A percentile compares a stretch with the other conserved stretches of the same genome.
phyloP scores from a whole-genome alignment of 176 grass and related monocot genomes.

The Avena atlantica region DNA sequence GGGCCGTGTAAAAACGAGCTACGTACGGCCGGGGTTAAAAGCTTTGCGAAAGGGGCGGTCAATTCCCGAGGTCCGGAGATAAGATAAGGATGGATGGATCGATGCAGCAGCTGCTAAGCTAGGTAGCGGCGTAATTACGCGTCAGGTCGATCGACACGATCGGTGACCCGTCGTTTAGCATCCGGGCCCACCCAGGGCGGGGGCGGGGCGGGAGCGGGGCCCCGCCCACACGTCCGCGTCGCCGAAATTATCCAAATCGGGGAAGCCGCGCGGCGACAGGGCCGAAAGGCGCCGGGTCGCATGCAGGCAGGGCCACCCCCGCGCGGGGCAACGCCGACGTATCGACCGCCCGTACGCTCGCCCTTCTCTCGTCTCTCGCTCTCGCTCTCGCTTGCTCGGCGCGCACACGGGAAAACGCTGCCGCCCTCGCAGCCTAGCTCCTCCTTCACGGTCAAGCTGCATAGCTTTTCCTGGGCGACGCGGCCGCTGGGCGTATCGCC shows the following conservation, averaged over 20 bases:
- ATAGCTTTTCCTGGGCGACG: too few species aligned
- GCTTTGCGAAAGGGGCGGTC: conserved; percentile 21
- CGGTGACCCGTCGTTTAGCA: conserved; percentile 4
- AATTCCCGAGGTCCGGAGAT: conserved; percentile 38
- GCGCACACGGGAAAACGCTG: neutral
- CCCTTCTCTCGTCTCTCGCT: neutral
- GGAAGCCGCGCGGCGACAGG: conserved; percentile 10
- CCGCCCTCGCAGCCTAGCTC: neutral
- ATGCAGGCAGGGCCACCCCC: neutral
- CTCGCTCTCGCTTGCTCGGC: neutral
- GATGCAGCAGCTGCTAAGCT: neutral
- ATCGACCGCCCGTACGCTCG: conserved; percentile 23
- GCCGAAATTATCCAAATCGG: conserved; percentile 39
- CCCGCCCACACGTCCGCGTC: conserved; percentile 27
- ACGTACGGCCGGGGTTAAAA: neutral
- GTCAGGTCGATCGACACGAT: neutral
- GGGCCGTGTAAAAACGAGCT: conserved; percentile 11
- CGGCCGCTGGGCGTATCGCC: neutral
- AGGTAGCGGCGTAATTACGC: neutral
- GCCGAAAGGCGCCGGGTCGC: conserved; percentile 28
- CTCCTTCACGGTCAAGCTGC: neutral
- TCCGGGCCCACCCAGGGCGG: neutral
- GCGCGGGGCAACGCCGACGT: conserved; percentile 4
- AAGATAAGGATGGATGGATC: conserved; percentile 42
- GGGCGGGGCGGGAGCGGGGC: neutral